A percentile compares a stretch with the other conserved stretches of the same genome.
These are phyloP conservation scores for Tricholoma flavovirens DNA, from an alignment of 768 basidiomycete genomes.

Conservation along the genomic window DNA sequence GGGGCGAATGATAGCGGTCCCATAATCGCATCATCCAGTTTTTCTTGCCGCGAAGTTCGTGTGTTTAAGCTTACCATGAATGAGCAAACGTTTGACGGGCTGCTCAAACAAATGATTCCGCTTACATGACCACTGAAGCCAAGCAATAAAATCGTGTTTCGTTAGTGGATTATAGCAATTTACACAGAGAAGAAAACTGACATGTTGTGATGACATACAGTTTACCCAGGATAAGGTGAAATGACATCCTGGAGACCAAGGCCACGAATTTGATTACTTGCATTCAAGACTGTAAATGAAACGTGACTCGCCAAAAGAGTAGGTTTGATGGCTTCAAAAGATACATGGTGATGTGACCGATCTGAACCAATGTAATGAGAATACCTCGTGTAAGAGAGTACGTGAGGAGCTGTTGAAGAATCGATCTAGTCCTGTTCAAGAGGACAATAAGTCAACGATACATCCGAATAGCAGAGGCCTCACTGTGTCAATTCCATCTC, in stretches of 20 bases:
- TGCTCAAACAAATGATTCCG: no score
- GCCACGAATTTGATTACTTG: neutral
- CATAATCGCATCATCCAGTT: no score
- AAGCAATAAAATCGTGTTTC: neutral
- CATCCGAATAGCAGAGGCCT: no score
- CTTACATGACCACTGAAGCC: neutral
- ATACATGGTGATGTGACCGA: conserved; percentile 6
- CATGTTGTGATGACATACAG: conserved; percentile 5
- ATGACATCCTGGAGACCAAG: neutral
- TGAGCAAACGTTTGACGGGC: no score
- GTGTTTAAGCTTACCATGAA: no score
- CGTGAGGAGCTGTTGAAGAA: conserved; percentile 3
- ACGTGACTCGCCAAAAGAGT: conserved; percentile 1
- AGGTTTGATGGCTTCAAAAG: conserved; percentile 1
- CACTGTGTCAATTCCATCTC: neutral
- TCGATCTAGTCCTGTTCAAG: neutral
- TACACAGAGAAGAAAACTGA: neutral
- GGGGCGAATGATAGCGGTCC: no score
- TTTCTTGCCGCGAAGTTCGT: no score
- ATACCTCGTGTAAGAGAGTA: conserved; percentile 6
- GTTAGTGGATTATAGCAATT: neutral
- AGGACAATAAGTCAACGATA: neutral
- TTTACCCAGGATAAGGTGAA: conserved; percentile 2
- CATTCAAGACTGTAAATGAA: neutral
- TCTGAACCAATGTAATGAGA: conserved; percentile 5